Base-by-base conservation (phyloP, 306 rosid species). In the Herpetospermum pedunculosum region DNA sequence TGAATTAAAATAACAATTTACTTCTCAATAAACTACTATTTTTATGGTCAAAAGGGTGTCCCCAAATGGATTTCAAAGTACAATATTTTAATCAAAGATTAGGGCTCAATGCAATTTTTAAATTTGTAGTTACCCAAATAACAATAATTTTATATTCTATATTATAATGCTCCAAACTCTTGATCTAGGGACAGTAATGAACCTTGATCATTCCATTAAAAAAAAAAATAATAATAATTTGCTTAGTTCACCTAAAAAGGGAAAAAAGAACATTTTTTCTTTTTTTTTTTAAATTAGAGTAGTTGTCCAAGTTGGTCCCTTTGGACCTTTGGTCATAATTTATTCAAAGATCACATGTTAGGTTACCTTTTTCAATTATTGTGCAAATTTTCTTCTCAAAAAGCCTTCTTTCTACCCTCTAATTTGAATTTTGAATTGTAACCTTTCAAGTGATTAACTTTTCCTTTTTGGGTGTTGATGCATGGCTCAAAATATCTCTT, bases 261-360 rank as follows among this genome's bases (percentile, higher is more conserved):
- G 44, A 5, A 67, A 41, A 67, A 41, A 6, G 0, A 23, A 65
- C 52, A 32, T 8, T 40, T 40, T n/a, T n/a, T n/a, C n/a, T n/a
- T n/a, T n/a, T n/a, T n/a, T n/a, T n/a, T n/a, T 67, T 67, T 38
- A 5, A 29, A 43, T 41, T 41, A 41, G 73, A 8, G 73, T 23
- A 68, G 53, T 15, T 68, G 73, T 21, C 49, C 73, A 41, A 68
- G 38, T 68, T 65, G 73, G 54, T 68, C 72, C 34, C 21, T 43
- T 68, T 41, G 35, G 32, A 43, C n/a, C 4, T 47, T n/a, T n/a
- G n/a, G n/a, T n/a, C n/a, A 68, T 38, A 41, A 23, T 68, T 68
- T 44, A 25, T 13, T 43, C 25, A 68, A 25, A 15, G 8, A 25
- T 65, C 50, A 65, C 53, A 68, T 68, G 54, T 68, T 41, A 43